These are phyloP conservation scores for Omphalea diandra DNA, from an alignment of 441 rosid species.

Conservation along the genomic window DNA sequence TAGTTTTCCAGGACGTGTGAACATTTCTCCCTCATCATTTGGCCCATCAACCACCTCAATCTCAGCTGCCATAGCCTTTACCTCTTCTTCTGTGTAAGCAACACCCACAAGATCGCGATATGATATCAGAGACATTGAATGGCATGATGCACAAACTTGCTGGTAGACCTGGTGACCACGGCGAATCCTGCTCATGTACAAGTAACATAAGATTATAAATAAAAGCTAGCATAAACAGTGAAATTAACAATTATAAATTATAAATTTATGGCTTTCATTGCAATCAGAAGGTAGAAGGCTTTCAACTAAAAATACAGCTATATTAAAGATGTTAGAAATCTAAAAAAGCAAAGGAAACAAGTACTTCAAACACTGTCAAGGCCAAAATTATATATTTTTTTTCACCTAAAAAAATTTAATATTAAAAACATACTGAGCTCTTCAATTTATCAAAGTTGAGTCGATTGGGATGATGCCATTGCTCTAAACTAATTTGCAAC, in stretches of 20 bases:
- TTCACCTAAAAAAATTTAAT: neutral
- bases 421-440: neutral
- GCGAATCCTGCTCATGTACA: constrained; percentile 64
- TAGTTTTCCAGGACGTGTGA: constrained; percentile 96
- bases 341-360: neutral
- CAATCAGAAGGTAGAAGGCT: neutral
- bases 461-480: neutral
- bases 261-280: neutral
- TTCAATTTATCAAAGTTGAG: neutral
- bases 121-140: constrained; percentile 96
- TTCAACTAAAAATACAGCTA: neutral
- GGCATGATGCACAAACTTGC: constrained; percentile 99
- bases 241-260: neutral
- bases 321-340: neutral
- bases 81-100: constrained; percentile 98
- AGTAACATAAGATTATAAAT: neutral
- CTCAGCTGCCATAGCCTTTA: constrained; percentile 99
- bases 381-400: neutral
- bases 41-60: constrained; percentile 99
- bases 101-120: constrained; percentile 98
- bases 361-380: neutral
- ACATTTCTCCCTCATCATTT: constrained; percentile 99
- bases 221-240: neutral
- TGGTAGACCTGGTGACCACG: constrained; percentile 99
- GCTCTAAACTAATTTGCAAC: neutral